Conservation (phyloP, 495 filamentous ascomycete genomes). For the Aspergillus homomorphus region DNA sequence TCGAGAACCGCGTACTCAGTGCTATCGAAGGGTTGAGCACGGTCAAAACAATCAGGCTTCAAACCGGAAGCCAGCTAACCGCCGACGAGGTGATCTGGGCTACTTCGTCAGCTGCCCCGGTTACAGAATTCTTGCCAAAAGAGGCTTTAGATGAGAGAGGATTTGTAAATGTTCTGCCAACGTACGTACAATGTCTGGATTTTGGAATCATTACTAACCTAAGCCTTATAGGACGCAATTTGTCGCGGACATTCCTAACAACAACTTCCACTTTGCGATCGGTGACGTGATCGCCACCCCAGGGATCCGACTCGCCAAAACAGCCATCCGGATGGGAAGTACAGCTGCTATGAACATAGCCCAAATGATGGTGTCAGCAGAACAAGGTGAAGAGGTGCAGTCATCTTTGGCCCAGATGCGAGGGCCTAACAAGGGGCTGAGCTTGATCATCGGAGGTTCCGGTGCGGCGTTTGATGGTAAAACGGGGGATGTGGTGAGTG, state of each 20-base stretch:
- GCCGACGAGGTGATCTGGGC: constrained; percentile 54
- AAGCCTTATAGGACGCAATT: constrained; percentile 30
- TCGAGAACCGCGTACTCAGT: background rate
- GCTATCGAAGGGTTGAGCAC: constrained; percentile 26
- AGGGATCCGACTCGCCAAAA: constrained; percentile 2
- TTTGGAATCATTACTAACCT: background rate
- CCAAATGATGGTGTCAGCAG: constrained; percentile 2
- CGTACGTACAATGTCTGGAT: background rate
- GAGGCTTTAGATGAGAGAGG: constrained; percentile 45
- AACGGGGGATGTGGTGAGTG: constrained; percentile 2
- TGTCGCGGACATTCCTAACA: constrained; percentile 34
- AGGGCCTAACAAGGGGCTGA: background rate
- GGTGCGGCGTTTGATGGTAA: constrained; percentile 1
- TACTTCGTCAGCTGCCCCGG: constrained; percentile 47
- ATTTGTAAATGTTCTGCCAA: constrained; percentile 45
- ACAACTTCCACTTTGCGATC: constrained; percentile 48
- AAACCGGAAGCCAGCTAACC: constrained; percentile 45
- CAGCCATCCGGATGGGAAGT: constrained; percentile 2
- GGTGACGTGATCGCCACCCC: constrained; percentile 14
- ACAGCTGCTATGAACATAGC: constrained; percentile 1
- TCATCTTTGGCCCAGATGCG: background rate
- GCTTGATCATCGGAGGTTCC: constrained; percentile 1
- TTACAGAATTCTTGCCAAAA: constrained; percentile 47
- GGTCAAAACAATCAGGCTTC: constrained; percentile 41
- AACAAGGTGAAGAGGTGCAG: background rate